Percentiles rank a stretch among this genome's conserved stretches.
Evolutionary conservation across 495 filamentous ascomycete genomes (phyloP).

Genomic region (Talaromyces ruber): DNA sequence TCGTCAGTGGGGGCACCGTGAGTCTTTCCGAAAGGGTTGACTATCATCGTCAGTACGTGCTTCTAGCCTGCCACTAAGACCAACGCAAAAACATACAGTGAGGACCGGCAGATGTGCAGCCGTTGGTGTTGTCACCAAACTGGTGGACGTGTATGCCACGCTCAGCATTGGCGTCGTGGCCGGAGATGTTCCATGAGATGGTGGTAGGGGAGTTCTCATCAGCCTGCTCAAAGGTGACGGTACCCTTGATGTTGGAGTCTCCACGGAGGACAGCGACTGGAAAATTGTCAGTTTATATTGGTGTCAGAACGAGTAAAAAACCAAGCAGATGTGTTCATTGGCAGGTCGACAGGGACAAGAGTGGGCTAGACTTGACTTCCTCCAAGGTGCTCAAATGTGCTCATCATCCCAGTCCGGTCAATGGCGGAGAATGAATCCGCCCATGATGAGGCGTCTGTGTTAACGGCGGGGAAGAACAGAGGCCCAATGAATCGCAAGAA

Average conservation of each 20-base stretch:
- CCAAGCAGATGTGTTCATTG: too few species aligned
- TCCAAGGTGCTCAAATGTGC: conserved; percentile 49
- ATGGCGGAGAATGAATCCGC: conserved; percentile 24
- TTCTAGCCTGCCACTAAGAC: too few species aligned
- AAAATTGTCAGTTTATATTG: not conserved
- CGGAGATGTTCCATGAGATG: conserved; percentile 84
- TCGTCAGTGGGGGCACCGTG: conserved; percentile 81
- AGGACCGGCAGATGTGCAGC: conserved; percentile 93
- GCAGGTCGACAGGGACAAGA: not conserved
- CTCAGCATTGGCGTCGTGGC: conserved; percentile 89
- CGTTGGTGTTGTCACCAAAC: conserved; percentile 99
- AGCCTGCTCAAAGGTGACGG: conserved; percentile 89
- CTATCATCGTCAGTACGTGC: conserved; percentile 30
- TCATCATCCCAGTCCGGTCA: conserved; percentile 31
- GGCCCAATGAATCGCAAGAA: conserved; percentile 6
- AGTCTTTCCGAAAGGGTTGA: conserved; percentile 88
- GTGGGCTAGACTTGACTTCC: conserved; percentile 7
- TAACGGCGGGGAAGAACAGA: not conserved
- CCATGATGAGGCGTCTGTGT: conserved; percentile 1
- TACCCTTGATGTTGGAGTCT: conserved; percentile 87
- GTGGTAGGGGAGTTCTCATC: conserved; percentile 73
- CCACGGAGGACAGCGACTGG: conserved; percentile 8
- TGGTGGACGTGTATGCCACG: conserved; percentile 97
- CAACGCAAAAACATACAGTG: conserved; percentile 66
- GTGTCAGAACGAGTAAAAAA: too few species aligned